phyloP scores from a whole-genome alignment of 345 rosid species.

The Ailanthus altissimus region DNA sequence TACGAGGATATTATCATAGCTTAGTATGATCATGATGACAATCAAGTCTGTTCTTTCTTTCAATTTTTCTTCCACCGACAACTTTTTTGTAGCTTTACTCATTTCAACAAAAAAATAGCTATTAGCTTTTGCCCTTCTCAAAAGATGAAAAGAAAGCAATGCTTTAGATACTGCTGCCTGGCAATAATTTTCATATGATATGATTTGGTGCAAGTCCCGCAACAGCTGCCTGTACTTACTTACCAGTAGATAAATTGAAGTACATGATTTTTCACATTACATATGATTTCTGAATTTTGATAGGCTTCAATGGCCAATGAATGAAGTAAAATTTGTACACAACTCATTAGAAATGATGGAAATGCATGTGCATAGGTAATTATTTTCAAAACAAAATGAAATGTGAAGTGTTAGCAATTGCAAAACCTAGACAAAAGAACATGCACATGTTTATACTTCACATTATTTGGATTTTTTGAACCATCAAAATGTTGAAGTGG shows the following conservation, averaged over 20 bases:
- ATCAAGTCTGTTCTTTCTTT: background rate
- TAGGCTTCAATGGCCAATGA: background rate
- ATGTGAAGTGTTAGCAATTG: background rate
- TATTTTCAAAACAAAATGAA: background rate
- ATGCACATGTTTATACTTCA: background rate
- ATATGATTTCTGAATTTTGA: background rate
- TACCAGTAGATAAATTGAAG: background rate
- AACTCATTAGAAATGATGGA: background rate
- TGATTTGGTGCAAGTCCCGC: background rate
- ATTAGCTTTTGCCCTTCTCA: background rate
- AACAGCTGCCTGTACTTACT: background rate
- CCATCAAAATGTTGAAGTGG: background rate
- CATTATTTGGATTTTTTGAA: background rate
- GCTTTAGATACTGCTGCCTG: no score
- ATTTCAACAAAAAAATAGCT: background rate
- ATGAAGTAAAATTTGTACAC: background rate
- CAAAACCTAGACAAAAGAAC: background rate
- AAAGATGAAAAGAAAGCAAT: background rate
- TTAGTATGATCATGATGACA: background rate
- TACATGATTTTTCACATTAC: background rate
- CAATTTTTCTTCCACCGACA: background rate
- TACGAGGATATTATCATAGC: background rate
- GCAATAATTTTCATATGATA: background rate
- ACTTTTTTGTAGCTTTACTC: background rate
- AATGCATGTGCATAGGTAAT: background rate